Evolutionary conservation across 2,329 filamentous ascomycete species (phyloP).

Genomic region (Claviceps sorghi): DNA sequence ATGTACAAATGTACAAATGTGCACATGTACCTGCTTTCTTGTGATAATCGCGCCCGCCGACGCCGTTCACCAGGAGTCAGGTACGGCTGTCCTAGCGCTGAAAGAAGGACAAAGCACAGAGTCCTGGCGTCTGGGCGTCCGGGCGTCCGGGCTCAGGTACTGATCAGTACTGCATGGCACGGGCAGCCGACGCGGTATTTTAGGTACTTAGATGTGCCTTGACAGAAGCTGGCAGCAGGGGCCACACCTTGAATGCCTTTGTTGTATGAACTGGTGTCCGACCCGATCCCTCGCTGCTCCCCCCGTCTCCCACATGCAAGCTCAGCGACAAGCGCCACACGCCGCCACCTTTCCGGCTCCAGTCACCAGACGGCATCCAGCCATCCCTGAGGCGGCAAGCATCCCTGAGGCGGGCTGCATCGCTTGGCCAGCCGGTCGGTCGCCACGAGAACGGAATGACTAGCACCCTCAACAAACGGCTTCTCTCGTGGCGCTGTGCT

Average conservation of each 20-base stretch:
- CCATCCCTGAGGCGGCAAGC: background rate
- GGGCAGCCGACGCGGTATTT: background rate
- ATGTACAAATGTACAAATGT: background rate
- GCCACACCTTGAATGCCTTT: background rate
- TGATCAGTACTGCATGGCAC: background rate
- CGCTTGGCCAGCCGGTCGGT: background rate
- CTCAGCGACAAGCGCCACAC: background rate
- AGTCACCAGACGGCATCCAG: background rate
- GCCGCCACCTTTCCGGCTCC: background rate
- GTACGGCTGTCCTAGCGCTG: background rate
- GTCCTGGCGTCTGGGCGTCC: background rate
- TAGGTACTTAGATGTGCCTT: background rate
- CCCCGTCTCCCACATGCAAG: background rate
- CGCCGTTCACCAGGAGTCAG: background rate
- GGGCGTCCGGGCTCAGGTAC: background rate
- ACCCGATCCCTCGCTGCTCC: background rate
- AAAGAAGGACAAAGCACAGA: background rate
- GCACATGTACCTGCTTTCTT: no score
- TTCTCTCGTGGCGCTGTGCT: background rate
- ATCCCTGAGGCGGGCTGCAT: conserved; percentile 1
- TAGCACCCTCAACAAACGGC: background rate
- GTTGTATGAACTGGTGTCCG: background rate
- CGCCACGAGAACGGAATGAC: background rate
- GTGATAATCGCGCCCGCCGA: background rate
- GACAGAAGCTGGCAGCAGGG: background rate